Percentiles rank a stretch among this genome's conserved stretches.
These are phyloP conservation scores for Vitis hybrid DNA, from an alignment of 177 flowering plant genomes.

Conservation along the genomic window DNA sequence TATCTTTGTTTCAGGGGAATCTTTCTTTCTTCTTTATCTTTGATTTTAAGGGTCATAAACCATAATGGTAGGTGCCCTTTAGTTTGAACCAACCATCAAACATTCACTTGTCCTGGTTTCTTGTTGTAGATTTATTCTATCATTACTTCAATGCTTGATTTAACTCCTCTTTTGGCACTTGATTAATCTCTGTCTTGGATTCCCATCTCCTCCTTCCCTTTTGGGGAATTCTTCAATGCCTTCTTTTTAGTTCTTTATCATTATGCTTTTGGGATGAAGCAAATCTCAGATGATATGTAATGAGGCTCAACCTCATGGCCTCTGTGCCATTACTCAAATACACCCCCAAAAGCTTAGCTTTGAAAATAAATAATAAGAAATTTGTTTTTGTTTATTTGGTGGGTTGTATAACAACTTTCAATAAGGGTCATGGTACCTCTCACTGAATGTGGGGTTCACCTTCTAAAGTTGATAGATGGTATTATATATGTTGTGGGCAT, in stretches of 20 bases:
- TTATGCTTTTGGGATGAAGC: neutral
- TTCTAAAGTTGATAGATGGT: no score
- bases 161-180: neutral
- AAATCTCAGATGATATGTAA: no score
- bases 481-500: no score
- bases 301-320: no score
- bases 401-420: no score
- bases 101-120: neutral
- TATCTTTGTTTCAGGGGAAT: constrained; percentile 7
- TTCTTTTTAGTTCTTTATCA: neutral
- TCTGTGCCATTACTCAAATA: no score
- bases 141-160: neutral
- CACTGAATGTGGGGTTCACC: no score
- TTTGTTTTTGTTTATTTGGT: no score
- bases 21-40: constrained; percentile 7
- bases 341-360: no score
- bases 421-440: no score
- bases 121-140: neutral
- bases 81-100: constrained; percentile 16
- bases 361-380: no score
- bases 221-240: neutral
- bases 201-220: neutral
- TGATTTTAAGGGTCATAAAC: constrained; percentile 1
- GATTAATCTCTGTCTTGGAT: neutral
- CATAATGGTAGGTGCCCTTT: constrained; percentile 9